Base-by-base conservation (phyloP, 2,329 filamentous ascomycete species). In the Acrocalymma vagum region DNA sequence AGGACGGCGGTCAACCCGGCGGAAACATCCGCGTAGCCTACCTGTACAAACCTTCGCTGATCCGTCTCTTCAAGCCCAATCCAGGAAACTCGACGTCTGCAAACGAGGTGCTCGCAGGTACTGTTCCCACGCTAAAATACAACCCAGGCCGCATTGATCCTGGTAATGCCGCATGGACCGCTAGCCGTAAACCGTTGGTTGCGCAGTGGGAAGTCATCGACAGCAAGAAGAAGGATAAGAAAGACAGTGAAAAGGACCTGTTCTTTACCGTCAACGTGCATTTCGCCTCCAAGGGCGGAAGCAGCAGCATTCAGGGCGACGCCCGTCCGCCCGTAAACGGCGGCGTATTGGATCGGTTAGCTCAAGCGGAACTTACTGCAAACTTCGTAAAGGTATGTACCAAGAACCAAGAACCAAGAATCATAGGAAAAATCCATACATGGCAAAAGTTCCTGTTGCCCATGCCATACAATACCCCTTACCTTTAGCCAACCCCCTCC, bases 251-350 rank as follows among this genome's bases (percentile, higher is more conserved):
- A n/a, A n/a, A n/a, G n/a, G 51, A 56, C 3, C 48, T 38, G 1
- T 84, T 89, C 69, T 89, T 87, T 67, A 88, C 86, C 3, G 74
- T 90, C 48, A 88, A 89, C 58, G 83, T 88, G 25, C 86, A 89
- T 70, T 83, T 82, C 57, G 76, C 76, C 1, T 83, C 78, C 56
- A 89, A 89, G 70, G 83, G 83, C 18, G 86, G 86, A 24, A 80
- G 81, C 15, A 81, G 81, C 5, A 78, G 80, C 6, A 67, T 88
- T 8, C 79, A 88, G 47, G 85, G 86, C 6, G 85, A 89, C 55
- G 71, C 78, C 0, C 75, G 86, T 7, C 83, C 86, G 2, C 86
- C 86, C 0, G 73, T 86, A 8, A 89, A 90, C 62, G 78, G 78
- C 7, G 85, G 78, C 6, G 77, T 88, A 1, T 77, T 77, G 10